Evolutionary conservation across 1,284 basidiomycete species (phyloP), one percentile per base, ranked within the genome.

Genomic region (Heterobasidion annosum): DNA sequence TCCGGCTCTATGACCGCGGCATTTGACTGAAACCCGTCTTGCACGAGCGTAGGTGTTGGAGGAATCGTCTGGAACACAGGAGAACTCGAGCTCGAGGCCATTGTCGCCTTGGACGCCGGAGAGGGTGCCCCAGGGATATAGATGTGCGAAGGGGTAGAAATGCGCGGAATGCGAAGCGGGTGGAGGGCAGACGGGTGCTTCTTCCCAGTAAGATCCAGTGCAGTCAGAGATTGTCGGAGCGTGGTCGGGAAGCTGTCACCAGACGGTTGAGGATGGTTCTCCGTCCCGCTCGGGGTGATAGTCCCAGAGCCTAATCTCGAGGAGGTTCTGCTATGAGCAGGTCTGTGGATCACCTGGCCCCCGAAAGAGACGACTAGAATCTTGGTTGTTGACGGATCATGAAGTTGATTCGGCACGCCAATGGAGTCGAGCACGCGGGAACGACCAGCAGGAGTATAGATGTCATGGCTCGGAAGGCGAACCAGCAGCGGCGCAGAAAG

Each of bases 341-440:
- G 86, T 35, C 75, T 75, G 52, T 79, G 78, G 65, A 90, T 84
- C 13, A 82, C 71, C 61, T 90, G 88, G 0, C 88, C 88, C 5
- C 88, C 88, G 63, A 91, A 91, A 1, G 85, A 89, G 10, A 91
- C 85, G 34, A 90, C 70, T 25, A 90, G 72, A 47, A 91, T 78
- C 62, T 78, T 83, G 6, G 78, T 82, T 37, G 60, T 65, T 5
- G 62, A 51, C 0, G 72, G 68, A 55, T 81, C 73, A 51, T 81
- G 78, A 6, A 78, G 65, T 16, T 77, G 60, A 3, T 57, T 51
- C 0, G 87, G 84, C 0, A 91, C 69, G 34, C 83, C 85, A 45
- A 88, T 74, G 1, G 74, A 74, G 2, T 67, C 61, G 3, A 90
- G 74, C 34, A 88, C 65, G 9, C 65, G 64, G 9, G 73, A 62